Base-by-base conservation (phyloP, 2,329 filamentous ascomycete genomes). In the Talaromyces sp. region DNA sequence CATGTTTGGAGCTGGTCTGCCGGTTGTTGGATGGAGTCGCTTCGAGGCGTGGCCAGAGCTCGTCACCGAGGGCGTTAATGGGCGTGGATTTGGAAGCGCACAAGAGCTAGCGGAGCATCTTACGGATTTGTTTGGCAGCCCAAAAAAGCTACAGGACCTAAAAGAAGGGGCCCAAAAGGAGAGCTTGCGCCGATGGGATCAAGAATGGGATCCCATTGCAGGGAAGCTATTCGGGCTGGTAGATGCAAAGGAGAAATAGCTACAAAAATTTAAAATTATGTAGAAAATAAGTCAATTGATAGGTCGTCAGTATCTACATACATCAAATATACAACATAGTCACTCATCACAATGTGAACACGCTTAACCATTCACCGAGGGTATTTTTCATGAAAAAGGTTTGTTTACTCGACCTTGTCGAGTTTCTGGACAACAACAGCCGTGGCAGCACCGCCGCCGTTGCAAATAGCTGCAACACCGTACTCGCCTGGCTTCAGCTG, bases 1-100 rank as follows among this genome's bases (percentile, higher is more conserved):
- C 73, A 97, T 99, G 93, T 98, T 99, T 73, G 95, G 95, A 2
- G 90, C 93, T 0, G 95, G 93, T 0, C 79, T 99, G 30, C 95
- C 95, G 0, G 95, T 99, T 0, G 88, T 89, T 0, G 93, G 92
- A 4, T 98, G 95, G 82, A 85, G 85, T 28, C 84, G 84, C 2
- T 99, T 96, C 71, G 88, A 93, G 71, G 93, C 93, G 64, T 96
- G 96, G 82, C 81, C 85, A 2, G 95, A 99, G 77, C 80, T 99
- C n/a, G 90, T 99, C 28, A 88, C 84, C 58, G 93, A 98, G 69
- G 89, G 90, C 0, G 81, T 87, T 44, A 98, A 98, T 72, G 95
- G 95, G 1, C 84, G 85, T 68, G 93, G 95, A 0, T 99, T 99
- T 70, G 85, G 85, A 66, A 91, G 85, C 57, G 82, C 88, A 0